Evolutionary conservation across 805 yeast species (phyloP).

Genomic region (Henningerozyma blattae): DNA sequence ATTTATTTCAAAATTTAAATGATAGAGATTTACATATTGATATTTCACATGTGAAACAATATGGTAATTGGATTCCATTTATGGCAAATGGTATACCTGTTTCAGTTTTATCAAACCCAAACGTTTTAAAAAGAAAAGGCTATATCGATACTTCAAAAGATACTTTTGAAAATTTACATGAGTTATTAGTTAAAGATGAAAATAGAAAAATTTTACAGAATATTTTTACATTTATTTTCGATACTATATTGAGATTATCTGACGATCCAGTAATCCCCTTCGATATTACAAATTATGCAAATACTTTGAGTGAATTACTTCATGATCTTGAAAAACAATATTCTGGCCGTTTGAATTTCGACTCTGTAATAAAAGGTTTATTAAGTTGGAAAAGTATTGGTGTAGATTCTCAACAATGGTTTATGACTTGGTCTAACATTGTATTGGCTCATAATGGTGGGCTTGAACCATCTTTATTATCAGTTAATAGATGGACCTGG

Average conservation of each 20-base stretch:
- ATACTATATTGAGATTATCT: constrained; percentile 40
- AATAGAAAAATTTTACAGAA: constrained; percentile 34
- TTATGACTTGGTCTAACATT: constrained; percentile 48
- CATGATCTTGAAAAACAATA: constrained; percentile 30
- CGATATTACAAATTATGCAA: constrained; percentile 36
- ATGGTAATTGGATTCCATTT: constrained; percentile 59
- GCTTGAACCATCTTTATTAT: constrained; percentile 53
- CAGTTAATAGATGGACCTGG: constrained; percentile 65
- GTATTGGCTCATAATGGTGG: constrained; percentile 35
- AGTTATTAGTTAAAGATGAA: constrained; percentile 35
- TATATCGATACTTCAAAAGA: constrained; percentile 58
- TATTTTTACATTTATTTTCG: constrained; percentile 42
- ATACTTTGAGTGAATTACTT: constrained; percentile 31
- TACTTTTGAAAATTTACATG: constrained; percentile 40
- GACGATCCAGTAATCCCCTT: constrained; percentile 71
- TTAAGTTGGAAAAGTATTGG: constrained; percentile 32
- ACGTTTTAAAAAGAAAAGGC: constrained; percentile 26
- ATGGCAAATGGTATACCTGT: constrained; percentile 38
- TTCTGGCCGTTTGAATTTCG: constrained; percentile 15
- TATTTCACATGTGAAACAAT: constrained; percentile 20
- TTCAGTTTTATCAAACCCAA: constrained; percentile 9
- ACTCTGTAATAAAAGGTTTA: constrained; percentile 22
- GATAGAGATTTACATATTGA: constrained; percentile 1
- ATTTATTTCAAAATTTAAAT: constrained; percentile 27
- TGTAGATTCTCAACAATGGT: constrained; percentile 39